These are phyloP conservation scores for Nakataea oryzae DNA, from an alignment of 2,329 filamentous ascomycete species.

Conservation along the genomic window DNA sequence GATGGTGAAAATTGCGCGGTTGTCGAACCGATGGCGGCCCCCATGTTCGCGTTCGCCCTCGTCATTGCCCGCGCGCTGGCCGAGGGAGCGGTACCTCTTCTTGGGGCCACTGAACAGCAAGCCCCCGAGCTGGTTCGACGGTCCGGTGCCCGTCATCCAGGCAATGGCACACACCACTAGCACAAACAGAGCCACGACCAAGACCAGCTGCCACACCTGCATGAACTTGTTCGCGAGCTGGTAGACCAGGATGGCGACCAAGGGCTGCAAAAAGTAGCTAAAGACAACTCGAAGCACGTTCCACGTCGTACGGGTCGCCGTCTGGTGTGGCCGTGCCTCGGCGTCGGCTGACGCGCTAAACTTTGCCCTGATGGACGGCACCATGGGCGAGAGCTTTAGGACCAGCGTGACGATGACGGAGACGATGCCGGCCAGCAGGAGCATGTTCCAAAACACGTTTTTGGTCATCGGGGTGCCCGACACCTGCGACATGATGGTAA, in stretches of 20 bases:
- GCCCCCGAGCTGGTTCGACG: not conserved
- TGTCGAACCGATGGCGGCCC: not conserved
- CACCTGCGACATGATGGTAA: conserved; percentile 57
- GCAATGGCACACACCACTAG: not conserved
- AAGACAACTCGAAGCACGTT: conserved; percentile 58
- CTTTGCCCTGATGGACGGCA: not conserved
- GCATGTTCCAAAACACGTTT: conserved; percentile 63
- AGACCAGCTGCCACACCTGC: not conserved
- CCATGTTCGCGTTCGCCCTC: not conserved
- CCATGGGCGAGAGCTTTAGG: conserved; percentile 35
- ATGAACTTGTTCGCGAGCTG: conserved; percentile 39
- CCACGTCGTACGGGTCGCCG: conserved; percentile 14
- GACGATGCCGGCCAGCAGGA: conserved; percentile 51
- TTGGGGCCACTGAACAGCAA: not conserved
- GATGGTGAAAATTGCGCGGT: not conserved
- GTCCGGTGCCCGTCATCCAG: not conserved
- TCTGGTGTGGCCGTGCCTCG: conserved; percentile 34
- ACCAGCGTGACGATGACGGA: conserved; percentile 40
- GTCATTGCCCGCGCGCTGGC: not conserved
- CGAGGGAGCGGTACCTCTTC: not conserved
- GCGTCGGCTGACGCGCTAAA: conserved; percentile 44
- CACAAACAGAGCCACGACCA: not conserved
- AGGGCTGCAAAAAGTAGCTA: conserved; percentile 65
- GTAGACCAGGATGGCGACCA: conserved; percentile 62
- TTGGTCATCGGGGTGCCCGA: conserved; percentile 52